Percentiles rank a stretch among this genome's conserved stretches.
Conservation (phyloP, 2,329 filamentous ascomycete species). For the Cyphellophora europaea region DNA sequence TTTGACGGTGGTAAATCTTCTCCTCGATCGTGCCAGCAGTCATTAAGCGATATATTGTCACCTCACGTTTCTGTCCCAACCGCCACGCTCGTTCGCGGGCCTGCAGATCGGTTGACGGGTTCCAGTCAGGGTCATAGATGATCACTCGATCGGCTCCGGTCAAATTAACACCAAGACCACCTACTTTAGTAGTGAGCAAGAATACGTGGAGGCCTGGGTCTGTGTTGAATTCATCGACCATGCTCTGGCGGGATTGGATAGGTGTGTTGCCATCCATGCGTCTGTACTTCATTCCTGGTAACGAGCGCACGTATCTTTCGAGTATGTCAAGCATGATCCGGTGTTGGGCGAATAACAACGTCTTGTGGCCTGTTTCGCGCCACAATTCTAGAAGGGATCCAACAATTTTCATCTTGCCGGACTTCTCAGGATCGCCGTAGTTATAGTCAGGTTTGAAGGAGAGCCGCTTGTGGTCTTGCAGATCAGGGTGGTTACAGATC, state of each 20-base stretch:
- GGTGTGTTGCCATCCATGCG: slow-evolving; percentile 92
- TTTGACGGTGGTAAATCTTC: slow-evolving; percentile 97
- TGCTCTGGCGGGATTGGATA: slow-evolving; percentile 75
- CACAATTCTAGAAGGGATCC: slow-evolving; percentile 79
- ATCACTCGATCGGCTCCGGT: slow-evolving; percentile 94
- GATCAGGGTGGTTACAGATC: slow-evolving; percentile 94
- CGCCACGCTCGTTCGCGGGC: slow-evolving; percentile 94
- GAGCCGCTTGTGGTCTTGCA: slow-evolving; percentile 58
- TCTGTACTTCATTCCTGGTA: slow-evolving; percentile 64
- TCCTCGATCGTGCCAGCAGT: slow-evolving; percentile 96
- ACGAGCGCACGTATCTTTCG: slow-evolving; percentile 63
- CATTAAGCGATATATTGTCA: slow-evolving; percentile 96
- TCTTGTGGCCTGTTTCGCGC: slow-evolving; percentile 90
- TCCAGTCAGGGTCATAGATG: slow-evolving; percentile 98
- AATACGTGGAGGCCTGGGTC: slow-evolving; percentile 75
- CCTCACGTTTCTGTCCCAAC: slow-evolving; percentile 85
- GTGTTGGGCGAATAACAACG: slow-evolving; percentile 83
- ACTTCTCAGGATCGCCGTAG: slow-evolving; percentile 70
- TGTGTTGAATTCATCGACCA: slow-evolving; percentile 90
- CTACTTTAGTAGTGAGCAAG: slow-evolving; percentile 88
- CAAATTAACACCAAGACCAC: slow-evolving; percentile 84
- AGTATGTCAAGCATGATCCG: slow-evolving; percentile 93
- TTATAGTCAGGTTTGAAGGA: slow-evolving; percentile 56
- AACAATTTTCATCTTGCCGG: slow-evolving; percentile 93
- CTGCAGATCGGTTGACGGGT: slow-evolving; percentile 91